Evolutionary conservation across 257 asterid genomes (phyloP), one percentile per base, ranked within the genome.

Genomic region (Cynanchum wilfordii): DNA sequence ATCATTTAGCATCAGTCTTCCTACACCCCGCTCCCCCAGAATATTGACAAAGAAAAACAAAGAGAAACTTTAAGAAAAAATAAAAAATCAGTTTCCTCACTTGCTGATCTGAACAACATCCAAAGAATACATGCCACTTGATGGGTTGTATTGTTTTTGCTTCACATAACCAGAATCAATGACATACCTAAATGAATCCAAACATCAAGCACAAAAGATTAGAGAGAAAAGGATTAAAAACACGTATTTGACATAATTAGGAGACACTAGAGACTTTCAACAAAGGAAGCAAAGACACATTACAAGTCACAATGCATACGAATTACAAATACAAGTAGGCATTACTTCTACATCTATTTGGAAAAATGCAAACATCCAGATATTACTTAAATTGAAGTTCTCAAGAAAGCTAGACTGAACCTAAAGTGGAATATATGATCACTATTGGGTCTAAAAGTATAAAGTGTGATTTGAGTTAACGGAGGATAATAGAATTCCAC

Each of bases 111-210:
- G 97, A 83, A 91, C 92, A 77, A 87, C 82, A 78, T 91, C 97
- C 71, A 94, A 96, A 50, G 99, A 89, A 81, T 94, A 94, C 97
- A 91, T 91, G 91, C 97, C 97, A 75, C 89, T 86, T 76, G 95
- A 83, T 75, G 99, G 97, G 83, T 91, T 94, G 84, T 94, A 94
- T 65, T 91, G 96, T 29, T 97, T 90, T 77, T 94, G 97, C 90
- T 94, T 94, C 86, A 94, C 99, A 75, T 85, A 89, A 77, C 99
- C 99, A 63, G 96, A 76, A 86, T 91, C 99, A 78, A 91, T 86
- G 16, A 94, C 99, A 72, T 94, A 94, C 83, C 97, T 94, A 58
- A 60, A 60, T 68, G 74, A 82, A 83, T 68, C 20, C 44, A 75
- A 27, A 68, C 33, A 42, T 33, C 67, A 69, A 82, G 52, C 49